These are phyloP conservation scores for Seiridium cupressi DNA, from an alignment of 2,329 filamentous ascomycete species.

Conservation along the genomic window DNA sequence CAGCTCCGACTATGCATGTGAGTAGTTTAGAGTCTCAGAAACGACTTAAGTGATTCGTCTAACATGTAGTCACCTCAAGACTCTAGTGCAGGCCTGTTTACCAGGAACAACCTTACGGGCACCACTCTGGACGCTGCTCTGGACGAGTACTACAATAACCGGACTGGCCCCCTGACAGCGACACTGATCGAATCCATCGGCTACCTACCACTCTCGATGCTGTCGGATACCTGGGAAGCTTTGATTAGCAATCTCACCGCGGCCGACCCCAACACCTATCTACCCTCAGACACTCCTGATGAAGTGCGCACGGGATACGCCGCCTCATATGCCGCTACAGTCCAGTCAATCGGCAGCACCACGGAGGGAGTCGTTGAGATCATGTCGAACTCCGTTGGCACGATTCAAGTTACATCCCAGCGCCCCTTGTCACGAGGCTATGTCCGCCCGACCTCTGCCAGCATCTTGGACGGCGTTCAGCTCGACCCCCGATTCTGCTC, in stretches of 20 bases:
- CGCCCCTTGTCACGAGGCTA: conserved; percentile 2
- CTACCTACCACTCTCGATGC: not conserved
- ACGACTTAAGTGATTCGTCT: not conserved
- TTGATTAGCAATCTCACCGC: not conserved
- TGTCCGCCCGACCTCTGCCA: not conserved
- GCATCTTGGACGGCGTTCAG: not conserved
- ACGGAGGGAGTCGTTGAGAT: conserved; percentile 3
- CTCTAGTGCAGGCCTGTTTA: conserved; percentile 11
- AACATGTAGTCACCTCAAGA: not conserved
- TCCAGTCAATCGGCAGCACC: not conserved
- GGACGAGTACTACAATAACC: conserved; percentile 14
- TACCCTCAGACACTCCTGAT: not conserved
- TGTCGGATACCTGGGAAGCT: not conserved
- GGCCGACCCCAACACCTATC: conserved; percentile 2
- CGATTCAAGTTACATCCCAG: conserved; percentile 3
- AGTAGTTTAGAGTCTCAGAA: not conserved
- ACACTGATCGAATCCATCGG: conserved; percentile 1
- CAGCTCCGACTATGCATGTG: conserved; percentile 18
- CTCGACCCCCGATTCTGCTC: conserved; percentile 36
- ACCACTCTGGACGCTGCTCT: conserved; percentile 22
- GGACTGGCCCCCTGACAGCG: conserved; percentile 2
- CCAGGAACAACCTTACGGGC: not conserved
- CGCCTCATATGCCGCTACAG: not conserved
- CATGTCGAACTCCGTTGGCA: conserved; percentile 6
- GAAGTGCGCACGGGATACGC: not conserved